A percentile compares a stretch with the other conserved stretches of the same genome.
Conservation (phyloP, 148 eudicot genomes). For the Amaranthus palmeri region DNA sequence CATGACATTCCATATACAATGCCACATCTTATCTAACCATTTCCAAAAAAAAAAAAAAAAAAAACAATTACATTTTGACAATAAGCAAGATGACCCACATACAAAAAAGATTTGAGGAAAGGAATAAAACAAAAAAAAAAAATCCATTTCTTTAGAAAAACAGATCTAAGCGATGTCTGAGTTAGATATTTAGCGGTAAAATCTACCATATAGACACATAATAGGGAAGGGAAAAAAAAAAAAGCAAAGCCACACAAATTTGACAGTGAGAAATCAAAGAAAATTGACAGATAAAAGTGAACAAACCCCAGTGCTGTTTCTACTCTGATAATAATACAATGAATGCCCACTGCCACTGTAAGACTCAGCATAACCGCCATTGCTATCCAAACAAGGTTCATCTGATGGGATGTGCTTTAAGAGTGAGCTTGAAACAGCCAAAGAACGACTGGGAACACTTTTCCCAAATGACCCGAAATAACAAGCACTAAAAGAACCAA, state of each 20-base stretch:
- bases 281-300: conserved; percentile 12
- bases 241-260: background rate
- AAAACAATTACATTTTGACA: too few species aligned
- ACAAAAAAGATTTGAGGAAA: background rate
- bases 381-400: conserved; percentile 59
- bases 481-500: conserved; percentile 31
- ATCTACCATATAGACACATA: background rate
- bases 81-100: too few species aligned
- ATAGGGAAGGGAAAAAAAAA: background rate
- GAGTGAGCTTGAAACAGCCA: conserved; percentile 54
- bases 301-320: conserved; percentile 49
- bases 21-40: too few species aligned
- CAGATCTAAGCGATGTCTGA: background rate
- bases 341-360: conserved; percentile 40
- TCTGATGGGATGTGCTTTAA: conserved; percentile 32
- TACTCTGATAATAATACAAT: conserved; percentile 42
- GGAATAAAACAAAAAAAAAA: background rate
- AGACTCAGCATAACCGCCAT: conserved; percentile 50
- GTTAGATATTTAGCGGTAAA: background rate
- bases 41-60: too few species aligned
- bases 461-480: conserved; percentile 34
- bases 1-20: too few species aligned
- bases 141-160: background rate
- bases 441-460: conserved; percentile 38
- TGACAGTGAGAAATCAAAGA: background rate